These are phyloP conservation scores for Penicillium oxalicum DNA, from an alignment of 2,329 filamentous ascomycete genomes.

Conservation along the genomic window DNA sequence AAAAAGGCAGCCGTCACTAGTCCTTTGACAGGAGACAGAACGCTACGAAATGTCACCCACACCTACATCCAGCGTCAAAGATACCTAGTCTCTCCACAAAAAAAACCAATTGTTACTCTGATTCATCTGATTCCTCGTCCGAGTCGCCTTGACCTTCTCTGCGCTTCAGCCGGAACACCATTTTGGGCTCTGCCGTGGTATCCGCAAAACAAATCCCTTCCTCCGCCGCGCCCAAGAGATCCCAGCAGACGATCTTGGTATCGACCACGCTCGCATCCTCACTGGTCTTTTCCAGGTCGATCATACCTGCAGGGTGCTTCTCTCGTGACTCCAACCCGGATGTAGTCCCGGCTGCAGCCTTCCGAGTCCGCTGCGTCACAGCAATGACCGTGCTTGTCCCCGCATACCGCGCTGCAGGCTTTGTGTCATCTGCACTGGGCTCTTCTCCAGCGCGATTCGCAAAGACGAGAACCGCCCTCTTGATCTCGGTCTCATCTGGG, in stretches of 20 bases:
- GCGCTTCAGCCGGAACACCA: slow-evolving; percentile 31
- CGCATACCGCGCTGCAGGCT: slow-evolving; percentile 42
- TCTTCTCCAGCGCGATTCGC: slow-evolving; percentile 44
- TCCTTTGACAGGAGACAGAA: too few species aligned
- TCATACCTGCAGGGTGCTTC: slow-evolving; percentile 3
- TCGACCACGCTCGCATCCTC: slow-evolving; percentile 22
- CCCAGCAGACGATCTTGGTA: slow-evolving; percentile 42
- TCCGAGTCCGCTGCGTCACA: slow-evolving; percentile 25
- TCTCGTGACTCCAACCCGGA: slow-evolving; percentile 8
- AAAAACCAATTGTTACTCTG: background rate
- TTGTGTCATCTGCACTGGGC: slow-evolving; percentile 28
- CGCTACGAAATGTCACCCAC: too few species aligned
- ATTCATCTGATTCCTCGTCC: background rate
- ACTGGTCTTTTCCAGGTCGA: slow-evolving; percentile 3
- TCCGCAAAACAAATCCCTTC: slow-evolving; percentile 45
- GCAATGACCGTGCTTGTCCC: slow-evolving; percentile 45
- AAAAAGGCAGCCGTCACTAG: background rate
- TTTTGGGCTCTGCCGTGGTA: slow-evolving; percentile 36
- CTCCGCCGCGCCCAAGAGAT: slow-evolving; percentile 40
- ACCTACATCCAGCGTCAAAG: too few species aligned
- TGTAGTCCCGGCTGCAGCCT: slow-evolving; percentile 9
- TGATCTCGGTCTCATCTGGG: slow-evolving; percentile 14
- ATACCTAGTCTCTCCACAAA: too few species aligned
- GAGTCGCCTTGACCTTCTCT: background rate
- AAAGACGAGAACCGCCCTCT: slow-evolving; percentile 42